Evolutionary conservation across 441 rosid species (phyloP).

Genomic region (Theobroma grandiflorum): DNA sequence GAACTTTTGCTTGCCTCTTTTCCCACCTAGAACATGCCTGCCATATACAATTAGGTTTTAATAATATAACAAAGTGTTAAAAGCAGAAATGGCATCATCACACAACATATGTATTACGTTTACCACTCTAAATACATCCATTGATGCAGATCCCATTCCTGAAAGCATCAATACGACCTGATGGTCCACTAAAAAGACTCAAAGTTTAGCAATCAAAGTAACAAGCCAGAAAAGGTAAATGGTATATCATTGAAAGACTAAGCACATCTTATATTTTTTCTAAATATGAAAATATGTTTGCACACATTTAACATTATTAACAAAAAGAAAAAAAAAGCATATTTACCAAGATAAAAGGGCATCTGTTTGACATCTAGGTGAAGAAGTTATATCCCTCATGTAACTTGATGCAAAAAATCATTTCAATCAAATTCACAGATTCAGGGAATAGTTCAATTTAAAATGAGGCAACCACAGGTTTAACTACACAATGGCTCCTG

Average conservation of each 20-base stretch:
- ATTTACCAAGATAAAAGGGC: neutral
- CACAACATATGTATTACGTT: conserved; percentile 22
- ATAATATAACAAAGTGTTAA: neutral
- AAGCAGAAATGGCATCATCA: neutral
- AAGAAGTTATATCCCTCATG: neutral
- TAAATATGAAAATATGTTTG: neutral
- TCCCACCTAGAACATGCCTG: too few species aligned
- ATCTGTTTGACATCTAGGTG: neutral
- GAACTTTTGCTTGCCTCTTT: too few species aligned
- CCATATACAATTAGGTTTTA: neutral
- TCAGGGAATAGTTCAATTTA: neutral
- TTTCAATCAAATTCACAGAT: neutral
- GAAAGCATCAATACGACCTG: conserved; percentile 98
- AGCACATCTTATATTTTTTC: neutral
- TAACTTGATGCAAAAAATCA: neutral
- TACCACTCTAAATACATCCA: conserved; percentile 91
- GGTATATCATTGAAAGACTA: neutral
- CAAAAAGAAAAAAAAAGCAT: neutral
- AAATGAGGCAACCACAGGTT: neutral
- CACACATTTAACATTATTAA: neutral
- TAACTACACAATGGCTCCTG: neutral
- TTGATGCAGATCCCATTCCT: conserved; percentile 85
- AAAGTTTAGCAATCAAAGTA: conserved; percentile 2
- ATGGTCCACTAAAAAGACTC: conserved; percentile 38
- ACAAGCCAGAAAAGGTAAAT: neutral